Conservation (phyloP, 805 yeast species). For the Candida suzukii region DNA sequence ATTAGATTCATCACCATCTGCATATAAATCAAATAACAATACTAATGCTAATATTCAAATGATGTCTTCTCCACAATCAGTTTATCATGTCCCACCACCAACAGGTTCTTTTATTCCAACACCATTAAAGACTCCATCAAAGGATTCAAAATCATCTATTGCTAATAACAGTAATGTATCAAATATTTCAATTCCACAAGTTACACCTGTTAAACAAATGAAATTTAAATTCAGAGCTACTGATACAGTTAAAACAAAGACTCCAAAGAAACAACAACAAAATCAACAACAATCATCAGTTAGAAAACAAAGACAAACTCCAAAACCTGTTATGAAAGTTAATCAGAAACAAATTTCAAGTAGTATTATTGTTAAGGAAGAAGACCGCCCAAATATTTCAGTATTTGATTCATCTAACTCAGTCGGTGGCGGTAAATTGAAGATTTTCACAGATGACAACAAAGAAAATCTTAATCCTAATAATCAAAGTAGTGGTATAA, state of each 20-base stretch:
- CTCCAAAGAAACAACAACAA: conserved; percentile 1
- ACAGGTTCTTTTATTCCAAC: conserved; percentile 16
- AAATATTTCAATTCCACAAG: neutral
- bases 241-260: no score
- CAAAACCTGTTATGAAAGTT: no score
- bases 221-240: conserved; percentile 31
- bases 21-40: neutral
- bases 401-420: conserved; percentile 1
- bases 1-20: conserved; percentile 1
- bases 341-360: no score
- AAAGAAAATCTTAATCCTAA: conserved; percentile 2
- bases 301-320: conserved; percentile 19
- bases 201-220: conserved; percentile 10
- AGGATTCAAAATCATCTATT: neutral
- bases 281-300: neutral
- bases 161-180: neutral
- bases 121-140: conserved; percentile 13
- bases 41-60: no score
- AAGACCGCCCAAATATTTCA: conserved; percentile 3
- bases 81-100: conserved; percentile 7
- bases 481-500: neutral
- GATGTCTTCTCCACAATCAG: neutral
- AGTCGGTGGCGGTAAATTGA: neutral
- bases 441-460: neutral
- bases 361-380: no score